Evolutionary conservation across 495 filamentous ascomycete species (phyloP).

Genomic region (Penicillium roqueforti): DNA sequence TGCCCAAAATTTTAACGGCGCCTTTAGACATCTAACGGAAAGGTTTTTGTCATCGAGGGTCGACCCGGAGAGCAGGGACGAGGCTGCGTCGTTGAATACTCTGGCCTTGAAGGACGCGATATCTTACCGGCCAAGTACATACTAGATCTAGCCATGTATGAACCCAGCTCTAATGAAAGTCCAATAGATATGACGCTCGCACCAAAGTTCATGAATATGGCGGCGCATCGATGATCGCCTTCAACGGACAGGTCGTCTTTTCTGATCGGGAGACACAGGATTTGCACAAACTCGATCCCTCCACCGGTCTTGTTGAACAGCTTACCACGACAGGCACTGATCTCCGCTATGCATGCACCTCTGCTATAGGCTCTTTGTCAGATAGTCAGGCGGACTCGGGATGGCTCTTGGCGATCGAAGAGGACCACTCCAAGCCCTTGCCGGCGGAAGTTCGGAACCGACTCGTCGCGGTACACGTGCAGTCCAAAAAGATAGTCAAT

Average conservation of each 20-base stretch:
- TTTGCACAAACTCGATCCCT: constrained; percentile 28
- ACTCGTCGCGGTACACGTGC: constrained; percentile 33
- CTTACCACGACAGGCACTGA: constrained; percentile 10
- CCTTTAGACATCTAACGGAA: constrained; percentile 11
- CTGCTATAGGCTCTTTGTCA: constrained; percentile 10
- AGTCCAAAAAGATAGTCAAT: constrained; percentile 15
- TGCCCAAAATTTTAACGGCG: constrained; percentile 7
- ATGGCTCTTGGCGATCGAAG: constrained; percentile 37
- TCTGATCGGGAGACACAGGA: constrained; percentile 28
- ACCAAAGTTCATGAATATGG: constrained; percentile 43
- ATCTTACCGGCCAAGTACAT: constrained; percentile 31
- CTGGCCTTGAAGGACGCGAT: constrained; percentile 16
- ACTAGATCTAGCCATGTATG: not conserved
- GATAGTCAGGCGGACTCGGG: constrained; percentile 15
- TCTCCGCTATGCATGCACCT: constrained; percentile 23
- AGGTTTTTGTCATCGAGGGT: constrained; percentile 33
- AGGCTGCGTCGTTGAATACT: constrained; percentile 30
- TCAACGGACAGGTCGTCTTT: constrained; percentile 32
- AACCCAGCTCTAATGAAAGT: not conserved
- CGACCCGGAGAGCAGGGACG: constrained; percentile 28
- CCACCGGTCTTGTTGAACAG: constrained; percentile 18
- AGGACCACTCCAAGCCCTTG: constrained; percentile 29
- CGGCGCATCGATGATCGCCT: constrained; percentile 28
- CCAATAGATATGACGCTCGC: constrained; percentile 12
- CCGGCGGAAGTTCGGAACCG: constrained; percentile 28